These are phyloP conservation scores for Bacterosira constricta DNA, from an alignment of 108 stramenopile genomes.

Conservation along the genomic window DNA sequence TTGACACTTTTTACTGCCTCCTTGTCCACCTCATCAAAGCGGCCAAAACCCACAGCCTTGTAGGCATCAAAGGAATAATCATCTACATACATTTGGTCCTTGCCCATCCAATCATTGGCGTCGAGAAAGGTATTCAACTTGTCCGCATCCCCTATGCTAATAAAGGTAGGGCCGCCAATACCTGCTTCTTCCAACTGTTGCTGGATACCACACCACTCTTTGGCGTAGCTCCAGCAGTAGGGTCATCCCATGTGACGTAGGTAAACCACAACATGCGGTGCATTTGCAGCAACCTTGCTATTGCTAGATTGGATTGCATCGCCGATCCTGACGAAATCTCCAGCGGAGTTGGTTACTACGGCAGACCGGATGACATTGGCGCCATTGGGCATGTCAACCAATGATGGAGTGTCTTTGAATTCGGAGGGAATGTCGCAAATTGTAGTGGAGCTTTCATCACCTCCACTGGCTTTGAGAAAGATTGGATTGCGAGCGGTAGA, in stretches of 20 bases:
- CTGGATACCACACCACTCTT: conserved; percentile 70
- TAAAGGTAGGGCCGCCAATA: conserved; percentile 71
- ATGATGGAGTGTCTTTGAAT: conserved; percentile 18
- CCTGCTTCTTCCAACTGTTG: conserved; percentile 42
- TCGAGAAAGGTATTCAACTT: conserved; percentile 77
- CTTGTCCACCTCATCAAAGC: conserved; percentile 58
- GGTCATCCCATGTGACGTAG: conserved; percentile 89
- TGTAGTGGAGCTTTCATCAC: background rate
- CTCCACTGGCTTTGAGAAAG: background rate
- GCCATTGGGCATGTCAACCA: conserved; percentile 23
- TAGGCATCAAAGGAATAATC: conserved; percentile 76
- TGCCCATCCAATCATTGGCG: conserved; percentile 64
- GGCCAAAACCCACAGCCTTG: conserved; percentile 66
- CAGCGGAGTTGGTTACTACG: conserved; percentile 60
- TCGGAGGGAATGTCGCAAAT: conserved; percentile 29
- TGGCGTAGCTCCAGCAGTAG: conserved; percentile 91
- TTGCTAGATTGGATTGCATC: conserved; percentile 43
- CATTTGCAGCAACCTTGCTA: conserved; percentile 11
- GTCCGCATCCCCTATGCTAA: conserved; percentile 74
- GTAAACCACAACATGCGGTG: conserved; percentile 72
- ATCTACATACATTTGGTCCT: conserved; percentile 66
- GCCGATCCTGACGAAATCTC: conserved; percentile 57
- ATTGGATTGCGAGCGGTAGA: background rate
- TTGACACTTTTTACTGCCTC: conserved; percentile 49
- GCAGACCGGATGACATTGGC: conserved; percentile 32